These are phyloP conservation scores for Striga asiatica DNA, from an alignment of 257 asterid species.

Conservation along the genomic window DNA sequence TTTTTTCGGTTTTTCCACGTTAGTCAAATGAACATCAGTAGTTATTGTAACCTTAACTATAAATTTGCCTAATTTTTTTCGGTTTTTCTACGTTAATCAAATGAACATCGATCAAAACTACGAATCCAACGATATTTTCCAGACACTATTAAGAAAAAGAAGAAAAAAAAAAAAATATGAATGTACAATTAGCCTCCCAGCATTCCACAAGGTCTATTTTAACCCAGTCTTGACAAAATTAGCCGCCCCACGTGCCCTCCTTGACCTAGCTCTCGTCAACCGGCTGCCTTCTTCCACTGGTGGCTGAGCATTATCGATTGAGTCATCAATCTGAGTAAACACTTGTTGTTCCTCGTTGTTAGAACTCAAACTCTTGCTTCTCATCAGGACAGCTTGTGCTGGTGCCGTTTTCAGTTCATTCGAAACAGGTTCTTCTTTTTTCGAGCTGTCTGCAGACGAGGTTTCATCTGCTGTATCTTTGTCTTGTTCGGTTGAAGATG, in stretches of 20 bases:
- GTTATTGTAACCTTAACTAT: too few relatives aligned
- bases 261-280: conserved; percentile 34
- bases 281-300: conserved; percentile 25
- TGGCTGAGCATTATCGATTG: conserved; percentile 24
- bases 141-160: background rate
- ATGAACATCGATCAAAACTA: background rate
- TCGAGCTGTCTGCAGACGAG: conserved; percentile 20
- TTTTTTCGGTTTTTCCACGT: background rate
- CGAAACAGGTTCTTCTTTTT: conserved; percentile 22
- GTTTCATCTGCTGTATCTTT: conserved; percentile 30
- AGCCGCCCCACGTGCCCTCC: conserved; percentile 27
- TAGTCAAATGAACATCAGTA: background rate
- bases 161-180: conserved; percentile 12
- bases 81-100: background rate
- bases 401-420: conserved; percentile 35
- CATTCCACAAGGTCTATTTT: conserved; percentile 9
- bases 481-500: conserved; percentile 45
- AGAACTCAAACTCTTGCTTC: conserved; percentile 22
- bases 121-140: background rate
- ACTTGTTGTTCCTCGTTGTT: conserved; percentile 26
- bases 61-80: background rate
- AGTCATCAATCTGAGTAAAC: conserved; percentile 20
- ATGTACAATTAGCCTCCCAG: conserved; percentile 21
- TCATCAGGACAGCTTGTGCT: conserved; percentile 18
- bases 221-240: conserved; percentile 9